phyloP scores from a whole-genome alignment of 2,329 filamentous ascomycete species.

The Monilinia vaccinii-corymbosi region DNA sequence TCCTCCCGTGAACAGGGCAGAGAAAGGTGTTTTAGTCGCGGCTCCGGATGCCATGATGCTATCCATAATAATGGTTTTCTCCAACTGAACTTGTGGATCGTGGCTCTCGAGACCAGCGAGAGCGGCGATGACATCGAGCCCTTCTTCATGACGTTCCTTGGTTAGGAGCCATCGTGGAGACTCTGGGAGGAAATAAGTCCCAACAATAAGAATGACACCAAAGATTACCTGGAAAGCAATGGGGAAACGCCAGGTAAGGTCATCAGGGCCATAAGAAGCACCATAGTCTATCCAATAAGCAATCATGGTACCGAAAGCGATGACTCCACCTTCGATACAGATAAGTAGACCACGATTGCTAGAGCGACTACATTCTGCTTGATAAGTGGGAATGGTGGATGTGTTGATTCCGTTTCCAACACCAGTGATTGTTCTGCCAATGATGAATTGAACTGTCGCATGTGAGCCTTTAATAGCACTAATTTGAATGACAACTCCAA shows the following conservation, averaged over 20 bases:
- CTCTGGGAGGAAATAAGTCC: constrained; percentile 87
- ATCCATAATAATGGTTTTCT: constrained; percentile 29
- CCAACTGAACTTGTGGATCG: constrained; percentile 32
- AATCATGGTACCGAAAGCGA: constrained; percentile 59
- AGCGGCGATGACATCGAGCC: constrained; percentile 94
- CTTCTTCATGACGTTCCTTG: constrained; percentile 94
- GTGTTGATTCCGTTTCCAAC: constrained; percentile 44
- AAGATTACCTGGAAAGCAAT: constrained; percentile 88
- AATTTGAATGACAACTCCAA: constrained; percentile 42
- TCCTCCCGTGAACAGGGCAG: constrained; percentile 40
- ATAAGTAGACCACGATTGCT: constrained; percentile 40
- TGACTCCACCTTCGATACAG: constrained; percentile 48
- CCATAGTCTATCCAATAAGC: constrained; percentile 99
- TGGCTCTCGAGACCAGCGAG: constrained; percentile 60
- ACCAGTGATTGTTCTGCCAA: constrained; percentile 41
- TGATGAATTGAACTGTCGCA: constrained; percentile 46
- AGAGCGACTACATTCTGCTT: constrained; percentile 44
- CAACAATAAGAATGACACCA: constrained; percentile 72
- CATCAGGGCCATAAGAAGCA: constrained; percentile 74
- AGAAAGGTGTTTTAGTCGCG: constrained; percentile 28
- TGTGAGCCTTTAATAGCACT: constrained; percentile 28
- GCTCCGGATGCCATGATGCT: constrained; percentile 32
- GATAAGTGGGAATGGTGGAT: constrained; percentile 48
- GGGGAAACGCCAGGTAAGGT: constrained; percentile 85
- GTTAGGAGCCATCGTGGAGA: constrained; percentile 94